Evolutionary conservation across 768 basidiomycete species (phyloP).

Genomic region (Suillus subluteus): DNA sequence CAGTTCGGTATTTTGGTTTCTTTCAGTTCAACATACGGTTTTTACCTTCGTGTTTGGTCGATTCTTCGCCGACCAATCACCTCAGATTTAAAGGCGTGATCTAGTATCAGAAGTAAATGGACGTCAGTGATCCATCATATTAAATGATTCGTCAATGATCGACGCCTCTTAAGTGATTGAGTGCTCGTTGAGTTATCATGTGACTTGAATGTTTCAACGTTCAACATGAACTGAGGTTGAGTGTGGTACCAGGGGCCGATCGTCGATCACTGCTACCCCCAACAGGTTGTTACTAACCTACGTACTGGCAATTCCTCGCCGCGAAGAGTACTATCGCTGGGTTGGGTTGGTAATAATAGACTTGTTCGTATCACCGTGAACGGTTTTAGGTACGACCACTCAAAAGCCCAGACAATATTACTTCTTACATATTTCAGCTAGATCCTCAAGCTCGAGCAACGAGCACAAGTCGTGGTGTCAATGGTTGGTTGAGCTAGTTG

Average conservation of each 20-base stretch:
- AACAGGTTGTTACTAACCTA: no score
- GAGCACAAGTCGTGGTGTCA: neutral
- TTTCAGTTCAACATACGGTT: neutral
- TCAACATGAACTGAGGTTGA: neutral
- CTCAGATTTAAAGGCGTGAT: neutral
- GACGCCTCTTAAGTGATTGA: neutral
- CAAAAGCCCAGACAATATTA: no score
- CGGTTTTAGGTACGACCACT: no score
- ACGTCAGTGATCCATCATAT: neutral
- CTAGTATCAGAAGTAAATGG: neutral
- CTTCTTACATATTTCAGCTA: neutral
- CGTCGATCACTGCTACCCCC: neutral
- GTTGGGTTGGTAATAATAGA: slow-evolving; percentile 1
- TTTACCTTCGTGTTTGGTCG: neutral
- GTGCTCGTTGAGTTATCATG: neutral
- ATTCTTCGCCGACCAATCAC: neutral
- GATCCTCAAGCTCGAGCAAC: neutral
- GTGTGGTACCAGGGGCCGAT: neutral
- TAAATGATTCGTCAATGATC: neutral
- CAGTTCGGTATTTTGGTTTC: neutral
- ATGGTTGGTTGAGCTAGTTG: neutral
- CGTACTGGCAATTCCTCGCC: neutral
- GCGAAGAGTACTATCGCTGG: neutral
- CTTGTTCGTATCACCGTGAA: no score
- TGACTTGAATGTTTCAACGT: no score